phyloP scores from a whole-genome alignment of 257 asterid genomes.

The Coffea eugenioides region DNA sequence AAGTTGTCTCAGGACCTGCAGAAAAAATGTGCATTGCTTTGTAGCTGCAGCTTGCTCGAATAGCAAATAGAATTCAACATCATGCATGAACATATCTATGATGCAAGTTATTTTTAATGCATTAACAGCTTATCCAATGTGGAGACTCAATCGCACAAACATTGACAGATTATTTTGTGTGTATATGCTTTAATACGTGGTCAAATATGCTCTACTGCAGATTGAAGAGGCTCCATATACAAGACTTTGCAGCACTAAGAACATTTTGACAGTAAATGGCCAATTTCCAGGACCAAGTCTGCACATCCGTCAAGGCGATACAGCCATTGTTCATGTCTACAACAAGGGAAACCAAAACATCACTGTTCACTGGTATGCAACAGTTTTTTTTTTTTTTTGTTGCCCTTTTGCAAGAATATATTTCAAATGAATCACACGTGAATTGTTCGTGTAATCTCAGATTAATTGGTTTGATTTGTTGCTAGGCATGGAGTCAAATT shows the following conservation, averaged over 20 bases:
- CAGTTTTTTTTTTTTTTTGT: neutral
- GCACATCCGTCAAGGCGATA: slow-evolving; percentile 46
- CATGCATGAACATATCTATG: too few species aligned
- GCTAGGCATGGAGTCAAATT: slow-evolving; percentile 72
- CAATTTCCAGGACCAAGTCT: slow-evolving; percentile 61
- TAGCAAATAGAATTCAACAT: too few species aligned
- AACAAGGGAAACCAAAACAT: slow-evolving; percentile 53
- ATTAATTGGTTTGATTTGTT: neutral
- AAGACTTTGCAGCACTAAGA: slow-evolving; percentile 51
- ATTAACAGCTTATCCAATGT: too few species aligned
- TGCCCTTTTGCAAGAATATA: too few species aligned
- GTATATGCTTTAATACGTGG: too few species aligned
- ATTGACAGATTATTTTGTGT: neutral
- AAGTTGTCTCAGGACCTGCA: too few species aligned
- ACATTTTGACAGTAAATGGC: slow-evolving; percentile 59
- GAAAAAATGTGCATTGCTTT: too few species aligned
- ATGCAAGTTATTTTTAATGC: too few species aligned
- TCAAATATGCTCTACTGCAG: slow-evolving; percentile 22
- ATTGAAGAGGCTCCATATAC: slow-evolving; percentile 47
- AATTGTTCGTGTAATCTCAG: too few species aligned
- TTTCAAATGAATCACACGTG: too few species aligned
- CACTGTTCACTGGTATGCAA: slow-evolving; percentile 47
- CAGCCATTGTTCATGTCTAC: slow-evolving; percentile 41
- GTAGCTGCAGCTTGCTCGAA: too few species aligned
- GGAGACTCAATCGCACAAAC: too few species aligned